Evolutionary conservation across 768 basidiomycete species (phyloP), one percentile per base, ranked within the genome.

Genomic region (Calocera cornea): DNA sequence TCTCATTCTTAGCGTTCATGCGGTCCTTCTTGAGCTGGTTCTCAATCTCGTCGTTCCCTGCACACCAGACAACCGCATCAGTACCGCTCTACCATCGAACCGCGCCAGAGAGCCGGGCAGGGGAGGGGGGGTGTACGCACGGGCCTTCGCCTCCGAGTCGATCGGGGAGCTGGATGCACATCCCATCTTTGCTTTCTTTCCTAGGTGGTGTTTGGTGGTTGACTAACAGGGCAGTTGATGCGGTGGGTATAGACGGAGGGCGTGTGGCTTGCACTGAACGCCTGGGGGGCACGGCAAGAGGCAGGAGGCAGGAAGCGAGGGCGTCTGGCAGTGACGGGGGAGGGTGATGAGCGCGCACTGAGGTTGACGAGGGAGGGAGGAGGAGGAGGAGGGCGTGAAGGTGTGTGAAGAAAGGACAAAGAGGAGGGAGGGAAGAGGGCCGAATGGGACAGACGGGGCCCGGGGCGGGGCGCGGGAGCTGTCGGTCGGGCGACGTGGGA

Each of bases 1-100:
- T 92, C 77, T 94, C 92, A 73, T 93, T 94, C 82, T 91, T 92
- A 47, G 88, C 87, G 83, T 88, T 86, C 81, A 90, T 84, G 49
- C 88, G 80, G 79, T 95, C 93, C 73, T 86, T 82, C 82, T 89
- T 92, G 71, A 95, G 85, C 78, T 95, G 93, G 78, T 79, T 88
- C 81, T 95, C 93, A 71, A 95, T 95, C 81, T 90, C 91, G 73
- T 94, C 92, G 74, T 93, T 93, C 75, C 91, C 90, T 92, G n/a
- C n/a, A 69, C 5, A 14, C 31, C 54, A 60, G 10, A 27, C 7
- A 60, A n/a, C n/a, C n/a, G 44, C 19, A 47, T 60, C 54, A 33
- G 22, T 27, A 60, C 2, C 8, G 19, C 19, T 7, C 44, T 19
- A n/a, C 19, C 31, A 33, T 16, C 54, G n/a, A n/a, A n/a, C n/a